Conservation (phyloP, 2,329 filamentous ascomycete genomes). For the Diaporthe nobilis region DNA sequence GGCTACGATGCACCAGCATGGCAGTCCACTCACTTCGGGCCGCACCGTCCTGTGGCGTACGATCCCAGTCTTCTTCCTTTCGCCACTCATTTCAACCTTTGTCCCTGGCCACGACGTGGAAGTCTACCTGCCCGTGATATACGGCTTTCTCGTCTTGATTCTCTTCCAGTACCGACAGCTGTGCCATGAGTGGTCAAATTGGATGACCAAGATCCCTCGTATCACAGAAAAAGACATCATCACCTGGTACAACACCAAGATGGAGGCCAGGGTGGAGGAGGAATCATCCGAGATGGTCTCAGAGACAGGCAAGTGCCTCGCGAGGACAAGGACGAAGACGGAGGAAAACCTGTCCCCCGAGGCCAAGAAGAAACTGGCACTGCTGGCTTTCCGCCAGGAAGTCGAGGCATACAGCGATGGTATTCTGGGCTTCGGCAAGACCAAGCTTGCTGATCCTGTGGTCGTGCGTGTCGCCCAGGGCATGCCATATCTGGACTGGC, state of each 20-base stretch:
- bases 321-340: conserved; percentile 35
- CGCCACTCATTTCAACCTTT: conserved; percentile 69
- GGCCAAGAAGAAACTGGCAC: conserved; percentile 44
- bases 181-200: conserved; percentile 71
- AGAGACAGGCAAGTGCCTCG: conserved; percentile 22
- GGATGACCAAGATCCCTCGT: conserved; percentile 65
- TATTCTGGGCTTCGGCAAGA: conserved; percentile 36
- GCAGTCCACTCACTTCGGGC: conserved; percentile 69
- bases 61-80: conserved; percentile 69
- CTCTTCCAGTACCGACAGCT: conserved; percentile 67
- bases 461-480: conserved; percentile 47
- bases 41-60: conserved; percentile 68
- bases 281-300: conserved; percentile 14
- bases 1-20: conserved; percentile 67
- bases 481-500: conserved; percentile 54
- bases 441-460: conserved; percentile 43
- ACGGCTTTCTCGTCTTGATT: conserved; percentile 65
- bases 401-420: conserved; percentile 49
- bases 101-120: conserved; percentile 65
- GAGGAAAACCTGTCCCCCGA: conserved; percentile 43
- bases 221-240: conserved; percentile 65
- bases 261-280: conserved; percentile 41
- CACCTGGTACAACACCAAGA: conserved; percentile 60
- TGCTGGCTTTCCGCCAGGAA: conserved; percentile 51
- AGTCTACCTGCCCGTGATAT: conserved; percentile 69